Evolutionary conservation across 306 rosid genomes (phyloP), one percentile per base, ranked within the genome.

Genomic region (Prunus mume): DNA sequence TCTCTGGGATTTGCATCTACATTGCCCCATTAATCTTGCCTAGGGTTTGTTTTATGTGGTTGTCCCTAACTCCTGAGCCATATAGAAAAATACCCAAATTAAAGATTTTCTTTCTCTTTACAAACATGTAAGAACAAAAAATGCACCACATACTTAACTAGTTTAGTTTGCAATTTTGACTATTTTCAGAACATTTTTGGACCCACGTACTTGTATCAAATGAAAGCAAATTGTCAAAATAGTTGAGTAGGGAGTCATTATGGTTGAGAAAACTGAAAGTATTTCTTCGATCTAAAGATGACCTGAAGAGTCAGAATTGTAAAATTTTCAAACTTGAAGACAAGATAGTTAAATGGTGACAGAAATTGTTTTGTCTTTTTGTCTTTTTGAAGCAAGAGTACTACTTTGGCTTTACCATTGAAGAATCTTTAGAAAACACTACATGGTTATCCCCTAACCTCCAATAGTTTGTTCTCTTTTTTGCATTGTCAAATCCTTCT

Each of bases 101-200:
- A 13, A 70, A 25, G 47, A 24, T 68, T 85, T 80, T 3, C 32
- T 73, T 78, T 27, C 17, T 28, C 2, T 24, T 24, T 25, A 24
- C 65, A 58, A 58, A 11, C 15, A 20, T 22, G 6, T 22, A 58
- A 22, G 18, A 9, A 13, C 64, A 22, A 57, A 9, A 22, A 24
- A 0, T 24, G 32, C 20, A 46, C 20, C 20, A 1, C 1, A 68
- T 3, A 6, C 11, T 25, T 47, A 17, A 22, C 1, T 5, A 13
- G 13, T 52, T 3, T 18, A 18, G 11, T 55, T 51, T 6, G 2
- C 41, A 51, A 17, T 17, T 51, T 51, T 51, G 56, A 51, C 56
- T 17, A 51, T 5, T 9, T 51, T 32, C 6, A 17, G 19, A 19
- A 6, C 20, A 51, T 51, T 51, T 8, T 51, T 51, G 56, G 56